A percentile compares a stretch with the other conserved stretches of the same genome.
Conservation (phyloP, 352 stramenopile genomes). For the Pythium utonaiense region DNA sequence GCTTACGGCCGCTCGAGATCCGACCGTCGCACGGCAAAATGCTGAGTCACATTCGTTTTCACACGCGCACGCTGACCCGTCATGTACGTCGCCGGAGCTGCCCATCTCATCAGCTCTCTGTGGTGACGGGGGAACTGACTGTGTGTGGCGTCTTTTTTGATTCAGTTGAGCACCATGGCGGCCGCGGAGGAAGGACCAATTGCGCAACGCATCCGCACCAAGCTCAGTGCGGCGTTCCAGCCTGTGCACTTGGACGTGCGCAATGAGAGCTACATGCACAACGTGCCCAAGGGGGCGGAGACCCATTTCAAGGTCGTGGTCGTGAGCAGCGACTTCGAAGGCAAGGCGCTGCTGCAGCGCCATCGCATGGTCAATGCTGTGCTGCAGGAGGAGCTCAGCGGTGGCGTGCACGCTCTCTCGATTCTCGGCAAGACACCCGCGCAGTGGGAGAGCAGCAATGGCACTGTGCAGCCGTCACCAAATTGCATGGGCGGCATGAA, state of each 20-base stretch:
- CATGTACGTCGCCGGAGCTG: constrained; percentile 6
- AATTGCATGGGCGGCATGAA: constrained; percentile 74
- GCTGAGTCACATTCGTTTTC: constrained; percentile 18
- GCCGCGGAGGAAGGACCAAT: constrained; percentile 35
- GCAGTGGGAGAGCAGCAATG: constrained; percentile 78
- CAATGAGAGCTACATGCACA: constrained; percentile 96
- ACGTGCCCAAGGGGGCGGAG: constrained; percentile 91
- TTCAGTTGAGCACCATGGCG: constrained; percentile 30
- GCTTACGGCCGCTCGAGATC: neutral
- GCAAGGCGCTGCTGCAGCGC: constrained; percentile 80
- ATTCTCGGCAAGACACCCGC: constrained; percentile 93
- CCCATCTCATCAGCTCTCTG: neutral
- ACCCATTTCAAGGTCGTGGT: constrained; percentile 97
- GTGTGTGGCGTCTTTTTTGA: neutral
- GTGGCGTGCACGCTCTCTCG: constrained; percentile 91
- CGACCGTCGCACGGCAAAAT: neutral
- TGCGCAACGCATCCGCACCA: constrained; percentile 58
- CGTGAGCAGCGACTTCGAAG: constrained; percentile 88
- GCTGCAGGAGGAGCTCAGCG: constrained; percentile 83
- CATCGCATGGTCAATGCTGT: constrained; percentile 91
- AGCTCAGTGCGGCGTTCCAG: constrained; percentile 54
- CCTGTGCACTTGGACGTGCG: constrained; percentile 82
- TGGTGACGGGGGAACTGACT: too few species aligned
- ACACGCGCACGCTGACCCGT: constrained; percentile 2
- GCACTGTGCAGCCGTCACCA: constrained; percentile 53